Conservation (phyloP, 495 filamentous ascomycete species). For the Usnea hakonensis region DNA sequence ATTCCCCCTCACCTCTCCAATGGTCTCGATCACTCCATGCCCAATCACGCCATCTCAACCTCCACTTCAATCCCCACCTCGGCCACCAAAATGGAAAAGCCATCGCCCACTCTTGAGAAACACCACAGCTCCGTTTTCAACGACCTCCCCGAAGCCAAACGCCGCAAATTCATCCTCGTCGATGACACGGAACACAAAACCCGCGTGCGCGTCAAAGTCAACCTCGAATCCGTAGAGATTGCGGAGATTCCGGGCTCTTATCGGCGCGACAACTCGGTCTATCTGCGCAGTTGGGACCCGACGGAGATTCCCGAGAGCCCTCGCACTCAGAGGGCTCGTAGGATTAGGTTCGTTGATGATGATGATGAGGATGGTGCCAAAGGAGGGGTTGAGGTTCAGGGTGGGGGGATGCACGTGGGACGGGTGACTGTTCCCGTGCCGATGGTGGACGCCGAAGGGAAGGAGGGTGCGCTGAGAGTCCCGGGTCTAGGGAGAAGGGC, state of each 20-base stretch:
- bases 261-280: slow-evolving; percentile 79
- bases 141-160: slow-evolving; percentile 76
- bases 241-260: slow-evolving; percentile 92
- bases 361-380: slow-evolving; percentile 48
- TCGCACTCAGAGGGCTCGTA: slow-evolving; percentile 49
- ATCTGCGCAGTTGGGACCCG: slow-evolving; percentile 80
- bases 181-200: slow-evolving; percentile 73
- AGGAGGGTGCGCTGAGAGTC: slow-evolving; percentile 59
- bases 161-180: slow-evolving; percentile 91
- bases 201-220: slow-evolving; percentile 71
- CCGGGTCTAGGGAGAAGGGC: slow-evolving; percentile 59
- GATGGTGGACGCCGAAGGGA: slow-evolving; percentile 64
- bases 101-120: neutral
- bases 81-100: slow-evolving; percentile 36
- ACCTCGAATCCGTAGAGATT: slow-evolving; percentile 80
- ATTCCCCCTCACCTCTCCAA: slow-evolving; percentile 68
- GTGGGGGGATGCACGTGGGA: slow-evolving; percentile 36
- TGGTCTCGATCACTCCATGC: slow-evolving; percentile 43
- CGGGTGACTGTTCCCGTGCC: slow-evolving; percentile 60
- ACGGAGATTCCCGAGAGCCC: slow-evolving; percentile 71
- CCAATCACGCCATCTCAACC: slow-evolving; percentile 35
- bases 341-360: slow-evolving; percentile 55
- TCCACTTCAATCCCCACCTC: slow-evolving; percentile 19
- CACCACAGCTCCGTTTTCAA: slow-evolving; percentile 53
- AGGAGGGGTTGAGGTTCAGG: slow-evolving; percentile 39